Evolutionary conservation across 768 basidiomycete genomes (phyloP), one percentile per base, ranked within the genome.

Genomic region (Trametes cingulata): DNA sequence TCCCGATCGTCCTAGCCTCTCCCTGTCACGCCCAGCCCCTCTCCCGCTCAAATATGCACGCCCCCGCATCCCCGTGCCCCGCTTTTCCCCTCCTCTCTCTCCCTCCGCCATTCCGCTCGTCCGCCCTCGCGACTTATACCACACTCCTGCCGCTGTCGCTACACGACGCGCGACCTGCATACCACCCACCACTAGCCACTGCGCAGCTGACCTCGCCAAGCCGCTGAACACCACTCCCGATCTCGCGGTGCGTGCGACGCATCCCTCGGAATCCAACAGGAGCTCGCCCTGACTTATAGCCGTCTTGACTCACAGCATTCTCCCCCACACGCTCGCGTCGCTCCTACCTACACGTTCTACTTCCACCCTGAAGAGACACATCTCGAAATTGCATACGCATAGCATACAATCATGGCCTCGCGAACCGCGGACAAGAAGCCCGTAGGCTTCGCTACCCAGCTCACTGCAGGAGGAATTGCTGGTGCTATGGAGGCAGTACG

Each of bases 381-480:
- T 40, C 22, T 48, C 1, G 13, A 24, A 10, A 9, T 46, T 19
- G 17, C 15, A 46, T 14, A 3, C 6, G 22, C 19, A 2, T 0
- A 10, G 13, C 19, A 25, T n/a, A 22, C 42, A 48, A 66, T 0
- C 25, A 57, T 57, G 56, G 47, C 67, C 58, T 68, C 69, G 42
- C 65, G 65, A 15, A 22, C 52, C 25, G 60, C 55, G 8, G 84
- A 82, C 72, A 90, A 86, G 78, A 90, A 88, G 69, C 87, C 88
- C 19, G 87, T 93, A 10, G 86, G 88, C 35, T 91, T 93, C 67
- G 90, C 91, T 17, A 92, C 85, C 41, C 95, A 99, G 72, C 85
- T 98, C 71, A 90, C 89, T 27, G 97, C 96, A 39, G 97, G 97
- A 61, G 97, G 97, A 19, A 85, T 91, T 22, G 96, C 95, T 24